Base-by-base conservation (phyloP, 352 stramenopile species). In the Phytophthora multivora region DNA sequence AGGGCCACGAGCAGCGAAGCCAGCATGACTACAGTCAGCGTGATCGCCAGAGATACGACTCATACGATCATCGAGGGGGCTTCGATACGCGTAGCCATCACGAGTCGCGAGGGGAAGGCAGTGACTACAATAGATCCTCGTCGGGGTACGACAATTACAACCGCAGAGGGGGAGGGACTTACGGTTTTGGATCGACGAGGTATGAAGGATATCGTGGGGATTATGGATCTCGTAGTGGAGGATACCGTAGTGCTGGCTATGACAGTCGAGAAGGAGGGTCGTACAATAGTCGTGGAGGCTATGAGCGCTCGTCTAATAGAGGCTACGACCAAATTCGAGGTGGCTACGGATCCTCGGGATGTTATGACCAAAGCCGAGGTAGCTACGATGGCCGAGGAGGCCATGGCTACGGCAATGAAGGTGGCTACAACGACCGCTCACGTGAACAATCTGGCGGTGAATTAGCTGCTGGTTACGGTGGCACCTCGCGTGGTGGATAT, bases 111-210 rank as follows among this genome's bases (percentile, higher is more conserved):
- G 58, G 64, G 51, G 59, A 71, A 4, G 63, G 57, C 5, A 43
- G 48, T 5, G 65, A 73, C 16, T 63, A 53, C 43, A 52, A 38
- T 16, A 43, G 56, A 19, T 50, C 60, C 11, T 67, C 66, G n/a
- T 70, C 60, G 8, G 51, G 57, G 1, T 56, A 74, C 51, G 66
- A 75, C 5, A 56, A 71, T 3, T 71, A 71, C 51, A 68, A 45
- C 41, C 49, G 73, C 11, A 50, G 73, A 15, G 45, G 57, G 7
- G 56, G 56, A 42, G 67, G 51, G 9, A 46, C 56, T 36, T 56
- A 55, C 9, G 26, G 41, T 4, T 63, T 54, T 12, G 8, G 28
- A 15, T 68, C 52, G 16, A 53, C 39, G 8, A 49, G 38, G 7
- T 73, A 66, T 25, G 61, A 61, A 23, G 46, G 52, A 16, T 47